These are phyloP conservation scores for Saccharomycopsis malanga DNA, from an alignment of 805 yeast genomes.

Conservation along the genomic window DNA sequence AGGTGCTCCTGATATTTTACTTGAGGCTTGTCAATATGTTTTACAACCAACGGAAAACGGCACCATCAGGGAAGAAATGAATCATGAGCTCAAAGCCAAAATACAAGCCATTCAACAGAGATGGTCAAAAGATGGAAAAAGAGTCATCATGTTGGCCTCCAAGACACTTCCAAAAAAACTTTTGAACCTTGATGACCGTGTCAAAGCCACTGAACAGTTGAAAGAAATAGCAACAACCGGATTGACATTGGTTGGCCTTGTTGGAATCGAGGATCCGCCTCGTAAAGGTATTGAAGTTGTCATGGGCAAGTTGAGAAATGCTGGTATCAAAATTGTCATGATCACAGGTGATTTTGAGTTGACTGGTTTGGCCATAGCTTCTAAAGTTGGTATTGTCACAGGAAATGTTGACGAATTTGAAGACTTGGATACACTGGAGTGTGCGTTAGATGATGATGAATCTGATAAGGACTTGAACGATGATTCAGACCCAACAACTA, in stretches of 20 bases:
- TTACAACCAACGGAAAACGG: neutral
- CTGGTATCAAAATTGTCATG: constrained; percentile 38
- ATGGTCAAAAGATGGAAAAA: neutral
- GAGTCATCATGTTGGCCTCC: neutral
- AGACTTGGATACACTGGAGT: constrained; percentile 26
- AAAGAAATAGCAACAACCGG: neutral
- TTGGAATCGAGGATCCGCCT: constrained; percentile 41
- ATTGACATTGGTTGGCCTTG: constrained; percentile 32
- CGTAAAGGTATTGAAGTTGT: constrained; percentile 32
- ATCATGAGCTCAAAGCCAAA: neutral
- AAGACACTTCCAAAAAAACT: neutral
- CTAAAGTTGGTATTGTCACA: constrained; percentile 33
- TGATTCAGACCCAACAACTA: neutral
- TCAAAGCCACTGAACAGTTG: neutral
- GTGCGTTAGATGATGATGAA: no score
- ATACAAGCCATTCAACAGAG: neutral
- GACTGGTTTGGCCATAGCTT: constrained; percentile 45
- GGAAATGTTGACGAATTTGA: constrained; percentile 24
- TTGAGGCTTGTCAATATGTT: constrained; percentile 27
- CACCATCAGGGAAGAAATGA: neutral
- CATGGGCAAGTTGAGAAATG: constrained; percentile 30
- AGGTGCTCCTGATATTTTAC: constrained; percentile 42
- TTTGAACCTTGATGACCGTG: neutral
- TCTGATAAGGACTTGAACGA: neutral
- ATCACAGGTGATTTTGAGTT: constrained; percentile 49